These are phyloP conservation scores for Adansonia digitata DNA, from an alignment of 345 rosid genomes.

Conservation along the genomic window DNA sequence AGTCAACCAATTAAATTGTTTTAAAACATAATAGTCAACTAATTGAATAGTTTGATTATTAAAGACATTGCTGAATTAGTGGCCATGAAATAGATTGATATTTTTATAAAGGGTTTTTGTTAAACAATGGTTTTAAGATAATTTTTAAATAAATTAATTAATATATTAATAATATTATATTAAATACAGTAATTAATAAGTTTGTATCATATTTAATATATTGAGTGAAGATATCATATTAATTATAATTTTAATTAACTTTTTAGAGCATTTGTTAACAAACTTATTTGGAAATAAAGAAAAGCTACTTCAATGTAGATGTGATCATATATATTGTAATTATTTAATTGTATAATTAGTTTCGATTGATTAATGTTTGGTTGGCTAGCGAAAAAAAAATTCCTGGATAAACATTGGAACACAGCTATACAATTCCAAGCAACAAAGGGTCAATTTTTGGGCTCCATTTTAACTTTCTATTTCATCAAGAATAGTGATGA, in stretches of 20 bases:
- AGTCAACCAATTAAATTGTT: conserved; percentile 12
- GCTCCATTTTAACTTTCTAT: not conserved
- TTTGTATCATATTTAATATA: no score
- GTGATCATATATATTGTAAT: not conserved
- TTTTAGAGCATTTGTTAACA: no score
- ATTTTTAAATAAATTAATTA: no score
- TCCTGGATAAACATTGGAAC: not conserved
- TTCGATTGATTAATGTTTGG: not conserved
- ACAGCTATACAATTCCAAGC: not conserved
- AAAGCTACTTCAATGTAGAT: not conserved
- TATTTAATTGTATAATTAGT: not conserved
- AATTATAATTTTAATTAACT: no score
- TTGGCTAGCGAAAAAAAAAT: not conserved
- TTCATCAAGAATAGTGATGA: no score
- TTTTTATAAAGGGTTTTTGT: not conserved
- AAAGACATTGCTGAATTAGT: conserved; percentile 1
- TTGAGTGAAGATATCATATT: no score
- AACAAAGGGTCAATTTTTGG: not conserved
- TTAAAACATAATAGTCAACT: conserved; percentile 6
- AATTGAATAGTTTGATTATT: not conserved
- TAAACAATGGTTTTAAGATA: no score
- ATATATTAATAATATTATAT: no score
- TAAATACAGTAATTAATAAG: no score
- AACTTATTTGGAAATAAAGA: no score
- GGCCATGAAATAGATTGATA: conserved; percentile 4